Percentiles rank a stretch among this genome's conserved stretches.
phyloP scores from a whole-genome alignment of 1,284 basidiomycete genomes.

The Peniophora sp. region DNA sequence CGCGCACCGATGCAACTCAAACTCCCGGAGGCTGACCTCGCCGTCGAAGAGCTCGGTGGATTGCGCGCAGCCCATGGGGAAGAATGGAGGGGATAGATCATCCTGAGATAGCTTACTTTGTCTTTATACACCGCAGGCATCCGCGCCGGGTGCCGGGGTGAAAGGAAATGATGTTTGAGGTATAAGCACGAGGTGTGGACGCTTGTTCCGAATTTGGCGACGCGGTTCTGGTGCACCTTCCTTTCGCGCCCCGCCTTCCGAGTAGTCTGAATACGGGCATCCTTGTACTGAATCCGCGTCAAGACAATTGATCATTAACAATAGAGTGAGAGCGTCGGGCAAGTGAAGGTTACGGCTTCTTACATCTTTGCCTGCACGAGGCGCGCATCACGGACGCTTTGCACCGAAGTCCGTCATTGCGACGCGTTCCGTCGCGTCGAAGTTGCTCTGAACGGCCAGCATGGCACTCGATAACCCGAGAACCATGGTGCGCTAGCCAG shows the following conservation, averaged over 20 bases:
- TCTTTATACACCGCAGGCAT: not conserved
- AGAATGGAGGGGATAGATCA: slow-evolving; percentile 1
- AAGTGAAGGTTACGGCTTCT: not conserved
- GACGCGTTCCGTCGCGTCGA: not conserved
- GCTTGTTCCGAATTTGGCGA: not conserved
- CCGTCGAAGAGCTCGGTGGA: slow-evolving; percentile 88
- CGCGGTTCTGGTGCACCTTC: not conserved
- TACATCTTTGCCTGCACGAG: not conserved
- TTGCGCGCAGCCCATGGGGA: slow-evolving; percentile 48
- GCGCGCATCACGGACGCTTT: not conserved
- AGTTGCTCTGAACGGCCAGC: not conserved
- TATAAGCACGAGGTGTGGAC: not conserved
- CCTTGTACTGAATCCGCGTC: not conserved
- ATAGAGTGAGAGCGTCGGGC: not conserved
- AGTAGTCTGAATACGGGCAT: not conserved
- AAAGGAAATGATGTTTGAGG: not conserved
- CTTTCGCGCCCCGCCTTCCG: not conserved
- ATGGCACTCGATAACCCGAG: not conserved
- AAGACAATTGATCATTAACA: not conserved
- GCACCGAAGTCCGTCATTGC: not conserved
- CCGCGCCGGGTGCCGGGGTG: slow-evolving; percentile 11
- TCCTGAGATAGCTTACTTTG: not conserved
- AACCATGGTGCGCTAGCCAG: not conserved
- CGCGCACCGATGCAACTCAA: slow-evolving; percentile 95
- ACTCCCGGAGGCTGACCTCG: slow-evolving; percentile 93